Evolutionary conservation across 805 yeast genomes (phyloP), one percentile per base, ranked within the genome.

Genomic region (Candida yuanshanica): DNA sequence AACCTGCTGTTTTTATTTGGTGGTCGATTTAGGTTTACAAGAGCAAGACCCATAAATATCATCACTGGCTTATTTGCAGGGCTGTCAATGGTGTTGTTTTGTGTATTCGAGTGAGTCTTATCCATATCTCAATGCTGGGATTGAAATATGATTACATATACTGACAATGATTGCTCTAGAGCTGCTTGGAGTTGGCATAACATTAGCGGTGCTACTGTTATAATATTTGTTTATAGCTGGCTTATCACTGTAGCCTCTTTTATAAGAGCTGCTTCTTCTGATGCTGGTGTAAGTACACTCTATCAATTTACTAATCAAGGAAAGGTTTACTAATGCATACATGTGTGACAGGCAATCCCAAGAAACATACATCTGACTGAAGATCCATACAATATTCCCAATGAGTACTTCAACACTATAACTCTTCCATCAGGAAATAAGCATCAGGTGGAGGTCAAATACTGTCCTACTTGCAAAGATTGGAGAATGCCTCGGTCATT

Each of bases 401-500:
- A 65, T 7, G 90, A 82, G 47, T 81, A 82, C 50, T 68, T 67
- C 47, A 72, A 69, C 49, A 53, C 62, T 10, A 67, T 78, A 1
- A 58, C 69, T 2, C 52, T 81, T 9, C 86, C 87, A 0, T 66
- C 73, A 1, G 13, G 35, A 16, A 37, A 37, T 13, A 33, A 36
- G 20, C 39, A 45, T 2, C 42, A 53, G 17, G 76, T 77, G 1
- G 52, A 62, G 4, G 65, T 77, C 20, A 75, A 75, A 50, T 81
- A 81, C 56, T 82, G 90, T 51, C 36, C 72, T 1, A 69, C 81
- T 1, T 86, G 95, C 53, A 63, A 74, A 23, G 69, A 79, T 33
- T 85, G 95, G 91, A 62, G 91, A 48, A 82, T 88, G 9, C 86
- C 89, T 1, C 62, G 95, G 39, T 63, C 89, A 1, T 75, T 82